Conservation (phyloP, 2,329 filamentous ascomycete genomes). For the Fusarium protoensiforme region DNA sequence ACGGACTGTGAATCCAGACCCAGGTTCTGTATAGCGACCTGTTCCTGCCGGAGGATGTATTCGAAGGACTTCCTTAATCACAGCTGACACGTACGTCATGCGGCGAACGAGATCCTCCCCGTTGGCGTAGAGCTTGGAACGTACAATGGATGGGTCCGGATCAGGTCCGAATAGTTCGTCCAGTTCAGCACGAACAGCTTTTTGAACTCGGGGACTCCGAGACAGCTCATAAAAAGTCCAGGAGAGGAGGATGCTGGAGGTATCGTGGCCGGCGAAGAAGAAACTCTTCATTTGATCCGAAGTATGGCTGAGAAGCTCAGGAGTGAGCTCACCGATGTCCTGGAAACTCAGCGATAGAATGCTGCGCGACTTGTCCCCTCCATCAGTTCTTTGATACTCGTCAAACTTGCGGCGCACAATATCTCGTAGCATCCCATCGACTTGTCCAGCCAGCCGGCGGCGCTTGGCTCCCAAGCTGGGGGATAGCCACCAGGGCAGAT, state of each 20-base stretch:
- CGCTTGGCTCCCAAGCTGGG: background rate
- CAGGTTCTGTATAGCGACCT: slow-evolving; percentile 42
- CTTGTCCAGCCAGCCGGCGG: background rate
- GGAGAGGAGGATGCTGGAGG: slow-evolving; percentile 50
- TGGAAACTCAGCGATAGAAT: slow-evolving; percentile 49
- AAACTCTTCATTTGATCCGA: slow-evolving; percentile 53
- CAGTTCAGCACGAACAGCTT: slow-evolving; percentile 48
- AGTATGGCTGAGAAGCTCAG: slow-evolving; percentile 43
- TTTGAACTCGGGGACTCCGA: slow-evolving; percentile 43
- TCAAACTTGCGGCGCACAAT: background rate
- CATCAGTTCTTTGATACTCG: background rate
- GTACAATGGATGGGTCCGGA: background rate
- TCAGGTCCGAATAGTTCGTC: slow-evolving; percentile 31
- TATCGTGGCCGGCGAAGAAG: slow-evolving; percentile 56
- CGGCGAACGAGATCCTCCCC: slow-evolving; percentile 38
- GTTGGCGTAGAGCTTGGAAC: background rate
- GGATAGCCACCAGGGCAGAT: background rate
- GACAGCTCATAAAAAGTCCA: slow-evolving; percentile 53
- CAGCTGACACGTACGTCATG: slow-evolving; percentile 50
- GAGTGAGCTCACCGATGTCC: slow-evolving; percentile 41
- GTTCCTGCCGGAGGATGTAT: slow-evolving; percentile 49
- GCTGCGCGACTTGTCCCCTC: slow-evolving; percentile 17
- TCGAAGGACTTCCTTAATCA: slow-evolving; percentile 53
- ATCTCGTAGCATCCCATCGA: background rate
- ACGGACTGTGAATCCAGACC: slow-evolving; percentile 24